These are phyloP conservation scores for Golubevia sp. DNA, from an alignment of 1,284 basidiomycete genomes.

Conservation along the genomic window DNA sequence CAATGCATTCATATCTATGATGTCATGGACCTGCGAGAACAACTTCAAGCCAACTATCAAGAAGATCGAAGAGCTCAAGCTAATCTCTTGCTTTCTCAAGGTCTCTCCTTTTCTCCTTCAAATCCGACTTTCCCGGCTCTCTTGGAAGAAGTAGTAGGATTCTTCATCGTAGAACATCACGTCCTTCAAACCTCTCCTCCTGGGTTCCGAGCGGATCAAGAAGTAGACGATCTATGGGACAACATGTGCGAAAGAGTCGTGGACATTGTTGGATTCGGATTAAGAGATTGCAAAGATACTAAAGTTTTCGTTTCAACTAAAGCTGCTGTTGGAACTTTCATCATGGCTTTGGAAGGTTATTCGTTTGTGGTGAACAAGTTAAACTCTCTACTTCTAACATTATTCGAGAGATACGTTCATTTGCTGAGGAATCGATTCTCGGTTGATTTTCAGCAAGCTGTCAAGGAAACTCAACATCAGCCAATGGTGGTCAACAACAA, in stretches of 20 bases:
- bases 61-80: constrained; percentile 97
- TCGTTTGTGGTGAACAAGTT: constrained; percentile 82
- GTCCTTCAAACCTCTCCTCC: constrained; percentile 80
- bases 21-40: constrained; percentile 82
- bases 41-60: constrained; percentile 89
- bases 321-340: constrained; percentile 80
- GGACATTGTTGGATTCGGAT: constrained; percentile 74
- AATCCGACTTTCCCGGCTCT: constrained; percentile 29
- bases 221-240: constrained; percentile 97
- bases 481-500: constrained; percentile 82
- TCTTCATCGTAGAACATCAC: constrained; percentile 95
- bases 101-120: constrained; percentile 62
- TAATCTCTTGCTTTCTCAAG: constrained; percentile 82
- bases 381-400: constrained; percentile 79
- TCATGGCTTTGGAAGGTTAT: constrained; percentile 84
- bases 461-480: constrained; percentile 85
- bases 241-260: constrained; percentile 79
- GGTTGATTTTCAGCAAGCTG: constrained; percentile 66
- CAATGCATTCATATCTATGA: constrained; percentile 98
- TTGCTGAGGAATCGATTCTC: constrained; percentile 83
- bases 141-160: constrained; percentile 89
- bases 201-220: constrained; percentile 79
- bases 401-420: constrained; percentile 88
- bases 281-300: constrained; percentile 78
- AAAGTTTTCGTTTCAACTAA: constrained; percentile 84